These are phyloP conservation scores for Ichthyophthirius multifiliis DNA, from an alignment of 169 alveolate species.

Conservation along the genomic window DNA sequence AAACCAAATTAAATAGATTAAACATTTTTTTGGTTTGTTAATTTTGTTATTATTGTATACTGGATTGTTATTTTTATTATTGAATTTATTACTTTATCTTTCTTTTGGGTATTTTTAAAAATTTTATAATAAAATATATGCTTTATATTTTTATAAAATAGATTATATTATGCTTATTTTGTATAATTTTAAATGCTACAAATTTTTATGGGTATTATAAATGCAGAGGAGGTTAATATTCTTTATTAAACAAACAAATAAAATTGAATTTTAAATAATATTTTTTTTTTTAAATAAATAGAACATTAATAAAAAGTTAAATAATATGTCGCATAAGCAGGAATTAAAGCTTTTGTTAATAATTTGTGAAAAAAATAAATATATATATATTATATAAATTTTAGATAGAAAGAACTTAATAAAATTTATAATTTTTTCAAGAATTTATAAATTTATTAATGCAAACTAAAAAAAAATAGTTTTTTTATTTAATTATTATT, in stretches of 20 bases:
- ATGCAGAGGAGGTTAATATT: conserved; percentile 24
- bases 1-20: conserved; percentile 24
- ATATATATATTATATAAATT: too few species aligned
- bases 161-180: conserved; percentile 8
- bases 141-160: neutral
- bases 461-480: too few species aligned
- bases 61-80: conserved; percentile 11
- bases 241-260: neutral
- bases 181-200: neutral
- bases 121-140: neutral
- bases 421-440: too few species aligned
- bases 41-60: neutral
- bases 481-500: too few species aligned
- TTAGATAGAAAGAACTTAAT: too few species aligned
- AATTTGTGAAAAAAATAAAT: neutral
- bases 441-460: too few species aligned
- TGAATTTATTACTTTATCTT: conserved; percentile 12
- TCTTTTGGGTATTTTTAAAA: conserved; percentile 15
- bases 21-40: conserved; percentile 23
- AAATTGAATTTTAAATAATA: neutral
- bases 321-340: conserved; percentile 24
- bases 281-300: neutral
- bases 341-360: neutral
- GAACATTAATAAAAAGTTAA: conserved; percentile 35
- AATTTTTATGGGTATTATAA: conserved; percentile 28